These are phyloP conservation scores for Ogataea methylovora DNA, from an alignment of 805 yeast species.

Conservation along the genomic window DNA sequence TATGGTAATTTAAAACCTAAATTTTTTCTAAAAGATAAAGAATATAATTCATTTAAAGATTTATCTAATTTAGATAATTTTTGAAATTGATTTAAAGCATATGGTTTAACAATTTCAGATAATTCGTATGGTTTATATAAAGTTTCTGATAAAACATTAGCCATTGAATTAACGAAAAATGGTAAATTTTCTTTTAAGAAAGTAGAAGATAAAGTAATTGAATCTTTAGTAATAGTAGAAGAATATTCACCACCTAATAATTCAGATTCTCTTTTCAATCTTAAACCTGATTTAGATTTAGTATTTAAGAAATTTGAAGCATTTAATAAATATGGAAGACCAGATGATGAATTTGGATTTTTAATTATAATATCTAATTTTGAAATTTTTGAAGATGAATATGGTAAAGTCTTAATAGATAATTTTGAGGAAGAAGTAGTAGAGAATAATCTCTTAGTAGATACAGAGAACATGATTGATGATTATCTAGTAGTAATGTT, in stretches of 20 bases:
- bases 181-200: slow-evolving; percentile 88
- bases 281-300: slow-evolving; percentile 73
- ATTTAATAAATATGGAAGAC: slow-evolving; percentile 79
- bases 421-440: slow-evolving; percentile 39
- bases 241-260: slow-evolving; percentile 79
- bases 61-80: slow-evolving; percentile 42
- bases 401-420: slow-evolving; percentile 27
- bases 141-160: slow-evolving; percentile 63
- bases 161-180: slow-evolving; percentile 80
- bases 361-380: slow-evolving; percentile 69
- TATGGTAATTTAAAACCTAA: slow-evolving; percentile 78
- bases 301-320: slow-evolving; percentile 83
- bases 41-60: slow-evolving; percentile 75
- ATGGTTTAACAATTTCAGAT: slow-evolving; percentile 74
- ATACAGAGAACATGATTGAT: slow-evolving; percentile 23
- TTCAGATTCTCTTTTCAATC: slow-evolving; percentile 92
- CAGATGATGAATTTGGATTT: slow-evolving; percentile 61
- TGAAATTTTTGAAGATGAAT: slow-evolving; percentile 59
- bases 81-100: slow-evolving; percentile 57
- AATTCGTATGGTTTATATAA: slow-evolving; percentile 79
- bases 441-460: slow-evolving; percentile 26
- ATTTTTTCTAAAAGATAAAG: slow-evolving; percentile 77
- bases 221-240: slow-evolving; percentile 73
- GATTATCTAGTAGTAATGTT: neutral
- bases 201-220: slow-evolving; percentile 68